These are phyloP conservation scores for Penicillium desertorum DNA, from an alignment of 495 filamentous ascomycete genomes.

Conservation along the genomic window DNA sequence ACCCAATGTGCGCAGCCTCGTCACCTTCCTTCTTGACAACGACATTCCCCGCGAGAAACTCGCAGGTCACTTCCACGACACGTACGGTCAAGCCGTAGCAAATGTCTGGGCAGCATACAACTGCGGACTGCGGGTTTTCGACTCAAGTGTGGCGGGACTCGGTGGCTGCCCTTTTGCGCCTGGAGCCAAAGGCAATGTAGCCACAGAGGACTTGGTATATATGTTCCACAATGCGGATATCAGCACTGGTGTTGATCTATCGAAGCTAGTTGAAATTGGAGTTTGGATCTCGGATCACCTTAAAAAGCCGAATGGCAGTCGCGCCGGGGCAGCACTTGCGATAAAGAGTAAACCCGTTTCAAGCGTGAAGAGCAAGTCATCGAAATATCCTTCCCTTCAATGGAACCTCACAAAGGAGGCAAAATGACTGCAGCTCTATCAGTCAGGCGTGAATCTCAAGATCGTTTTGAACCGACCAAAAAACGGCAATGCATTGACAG, in stretches of 20 bases:
- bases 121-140: constrained; percentile 43
- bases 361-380: no score
- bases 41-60: constrained; percentile 30
- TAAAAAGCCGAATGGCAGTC: constrained; percentile 27
- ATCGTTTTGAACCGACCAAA: constrained; percentile 33
- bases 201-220: constrained; percentile 43
- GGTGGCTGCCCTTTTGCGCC: constrained; percentile 50
- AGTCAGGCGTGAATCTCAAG: constrained; percentile 31
- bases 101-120: constrained; percentile 46
- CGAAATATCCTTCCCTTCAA: background rate
- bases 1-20: constrained; percentile 26
- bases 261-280: constrained; percentile 33
- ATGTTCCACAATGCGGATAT: constrained; percentile 44
- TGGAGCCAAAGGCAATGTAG: constrained; percentile 48
- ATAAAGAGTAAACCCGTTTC: no score
- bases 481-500: constrained; percentile 40
- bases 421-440: constrained; percentile 21
- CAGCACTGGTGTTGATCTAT: constrained; percentile 39
- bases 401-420: constrained; percentile 19
- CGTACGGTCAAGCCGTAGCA: constrained; percentile 43
- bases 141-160: constrained; percentile 45
- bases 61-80: constrained; percentile 51
- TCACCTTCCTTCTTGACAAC: constrained; percentile 28
- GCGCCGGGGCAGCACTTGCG: constrained; percentile 17
- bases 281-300: constrained; percentile 42